Conservation (phyloP, 1,139 yeast genomes). For the Saccharomyces hybrid region DNA sequence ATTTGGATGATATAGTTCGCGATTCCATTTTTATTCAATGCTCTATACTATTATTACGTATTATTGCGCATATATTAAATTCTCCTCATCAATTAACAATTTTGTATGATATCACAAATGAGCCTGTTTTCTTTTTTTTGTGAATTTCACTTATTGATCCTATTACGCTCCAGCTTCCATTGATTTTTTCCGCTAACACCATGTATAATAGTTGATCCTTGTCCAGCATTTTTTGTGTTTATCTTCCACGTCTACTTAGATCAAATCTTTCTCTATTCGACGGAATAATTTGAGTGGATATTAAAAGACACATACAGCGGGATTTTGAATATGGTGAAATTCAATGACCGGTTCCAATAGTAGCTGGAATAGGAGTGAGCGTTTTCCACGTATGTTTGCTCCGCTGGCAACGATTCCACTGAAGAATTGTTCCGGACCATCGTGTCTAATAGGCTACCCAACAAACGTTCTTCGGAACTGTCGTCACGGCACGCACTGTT, state of each 20-base stretch:
- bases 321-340: not conserved
- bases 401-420: not conserved
- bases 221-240: not conserved
- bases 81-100: not conserved
- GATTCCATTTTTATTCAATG: not conserved
- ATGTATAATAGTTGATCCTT: not conserved
- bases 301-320: not conserved
- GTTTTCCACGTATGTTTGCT: not conserved
- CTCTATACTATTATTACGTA: not conserved
- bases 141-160: not conserved
- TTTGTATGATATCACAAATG: not conserved
- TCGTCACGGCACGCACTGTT: not conserved
- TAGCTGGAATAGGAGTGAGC: not conserved
- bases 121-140: not conserved
- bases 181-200: not conserved
- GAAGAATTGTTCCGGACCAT: not conserved
- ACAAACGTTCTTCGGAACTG: not conserved
- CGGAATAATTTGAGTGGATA: not conserved
- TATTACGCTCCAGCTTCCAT: not conserved
- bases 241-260: not conserved
- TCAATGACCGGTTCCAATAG: not conserved
- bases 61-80: not conserved
- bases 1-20: not conserved
- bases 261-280: not conserved
- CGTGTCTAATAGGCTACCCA: not conserved